A percentile compares a stretch with the other conserved stretches of the same genome.
Evolutionary conservation across 2,329 filamentous ascomycete genomes (phyloP).

Genomic region (Colletotrichum destructivum): DNA sequence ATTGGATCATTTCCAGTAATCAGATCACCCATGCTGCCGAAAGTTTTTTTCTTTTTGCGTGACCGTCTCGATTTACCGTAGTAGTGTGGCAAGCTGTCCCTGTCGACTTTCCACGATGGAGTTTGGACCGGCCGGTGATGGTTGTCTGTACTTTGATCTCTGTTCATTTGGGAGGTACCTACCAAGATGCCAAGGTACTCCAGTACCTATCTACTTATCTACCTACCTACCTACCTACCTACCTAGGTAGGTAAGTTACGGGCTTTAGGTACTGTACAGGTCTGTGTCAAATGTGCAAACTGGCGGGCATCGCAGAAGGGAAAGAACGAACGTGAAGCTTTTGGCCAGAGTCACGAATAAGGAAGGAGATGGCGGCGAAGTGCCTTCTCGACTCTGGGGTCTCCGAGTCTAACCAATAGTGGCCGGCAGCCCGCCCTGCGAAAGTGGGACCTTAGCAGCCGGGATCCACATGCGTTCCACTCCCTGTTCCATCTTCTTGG

Average conservation of each 20-base stretch:
- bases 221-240: too few species aligned
- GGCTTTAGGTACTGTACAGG: too few species aligned
- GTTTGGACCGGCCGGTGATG: neutral
- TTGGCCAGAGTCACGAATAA: neutral
- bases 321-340: neutral
- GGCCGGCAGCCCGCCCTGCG: constrained; percentile 1
- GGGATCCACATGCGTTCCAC: neutral
- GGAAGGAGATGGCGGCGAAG: neutral
- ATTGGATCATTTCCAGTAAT: constrained; percentile 35
- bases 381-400: neutral
- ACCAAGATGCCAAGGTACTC: too few species aligned
- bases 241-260: too few species aligned
- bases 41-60: neutral
- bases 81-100: constrained; percentile 11
- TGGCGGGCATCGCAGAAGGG: too few species aligned
- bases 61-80: neutral
- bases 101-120: too few species aligned
- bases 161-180: neutral
- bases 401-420: neutral
- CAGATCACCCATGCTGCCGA: neutral
- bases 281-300: too few species aligned
- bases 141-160: neutral
- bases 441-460: neutral
- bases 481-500: neutral
- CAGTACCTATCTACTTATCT: neutral